Evolutionary conservation across 352 stramenopile genomes (phyloP).

Genomic region (Globisporangium barbulae): DNA sequence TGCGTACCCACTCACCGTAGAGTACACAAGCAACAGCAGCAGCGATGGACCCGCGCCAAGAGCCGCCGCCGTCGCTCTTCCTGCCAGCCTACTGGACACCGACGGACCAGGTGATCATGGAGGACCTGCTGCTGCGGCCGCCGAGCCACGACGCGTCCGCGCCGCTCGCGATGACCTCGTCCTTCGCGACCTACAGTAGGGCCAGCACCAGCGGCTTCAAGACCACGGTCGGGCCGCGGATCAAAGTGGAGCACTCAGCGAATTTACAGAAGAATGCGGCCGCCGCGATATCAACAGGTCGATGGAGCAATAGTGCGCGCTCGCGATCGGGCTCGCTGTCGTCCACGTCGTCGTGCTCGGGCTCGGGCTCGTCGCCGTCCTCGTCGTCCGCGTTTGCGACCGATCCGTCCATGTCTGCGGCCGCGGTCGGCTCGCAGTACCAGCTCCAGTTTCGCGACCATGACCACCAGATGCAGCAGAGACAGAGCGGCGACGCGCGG

Average conservation of each 20-base stretch:
- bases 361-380: background rate
- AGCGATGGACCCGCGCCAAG: background rate
- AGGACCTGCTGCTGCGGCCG: constrained; percentile 42
- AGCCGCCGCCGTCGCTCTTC: constrained; percentile 7
- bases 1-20: background rate
- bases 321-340: constrained; percentile 7
- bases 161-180: constrained; percentile 1
- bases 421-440: background rate
- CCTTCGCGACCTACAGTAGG: background rate
- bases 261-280: background rate
- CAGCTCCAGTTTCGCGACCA: background rate
- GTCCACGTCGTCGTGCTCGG: constrained; percentile 1
- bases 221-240: background rate
- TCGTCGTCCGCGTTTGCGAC: background rate
- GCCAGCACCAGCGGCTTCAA: background rate
- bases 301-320: background rate
- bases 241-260: constrained; percentile 1
- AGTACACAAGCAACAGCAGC: background rate
- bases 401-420: background rate
- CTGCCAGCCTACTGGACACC: constrained; percentile 35
- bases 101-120: constrained; percentile 59
- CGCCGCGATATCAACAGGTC: background rate
- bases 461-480: background rate
- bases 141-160: constrained; percentile 12
- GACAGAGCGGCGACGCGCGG: background rate